These are phyloP conservation scores for Candida glucosophila DNA, from an alignment of 1,139 yeast genomes.

Conservation along the genomic window DNA sequence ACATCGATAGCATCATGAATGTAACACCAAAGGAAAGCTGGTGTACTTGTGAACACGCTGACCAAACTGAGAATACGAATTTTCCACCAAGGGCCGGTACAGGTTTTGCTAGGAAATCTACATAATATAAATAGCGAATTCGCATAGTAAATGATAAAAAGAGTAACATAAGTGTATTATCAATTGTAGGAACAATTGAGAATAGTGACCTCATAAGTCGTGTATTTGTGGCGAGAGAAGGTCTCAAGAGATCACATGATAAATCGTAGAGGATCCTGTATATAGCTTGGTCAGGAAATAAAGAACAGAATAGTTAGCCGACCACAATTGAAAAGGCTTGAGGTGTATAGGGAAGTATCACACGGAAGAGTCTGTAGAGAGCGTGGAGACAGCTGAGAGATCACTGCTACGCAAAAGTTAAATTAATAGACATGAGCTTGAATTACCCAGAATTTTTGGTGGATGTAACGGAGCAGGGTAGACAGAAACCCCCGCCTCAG, in stretches of 20 bases:
- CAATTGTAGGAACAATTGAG: too few species aligned
- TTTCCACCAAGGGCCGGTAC: constrained; percentile 41
- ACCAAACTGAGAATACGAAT: constrained; percentile 6
- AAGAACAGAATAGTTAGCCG: too few species aligned
- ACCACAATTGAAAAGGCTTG: too few species aligned
- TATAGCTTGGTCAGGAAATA: background rate
- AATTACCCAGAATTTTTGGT: constrained; percentile 32
- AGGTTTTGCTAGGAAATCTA: constrained; percentile 23
- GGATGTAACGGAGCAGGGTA: constrained; percentile 1
- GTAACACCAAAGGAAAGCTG: constrained; percentile 25
- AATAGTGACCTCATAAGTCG: too few species aligned
- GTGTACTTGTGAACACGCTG: constrained; percentile 19
- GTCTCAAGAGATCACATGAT: background rate
- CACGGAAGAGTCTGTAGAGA: too few species aligned
- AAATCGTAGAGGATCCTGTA: background rate
- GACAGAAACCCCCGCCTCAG: constrained; percentile 1
- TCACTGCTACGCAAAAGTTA: background rate
- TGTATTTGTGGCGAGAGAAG: too few species aligned
- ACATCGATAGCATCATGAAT: constrained; percentile 33
- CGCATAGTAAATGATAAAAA: too few species aligned
- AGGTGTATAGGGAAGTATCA: too few species aligned
- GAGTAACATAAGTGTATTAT: too few species aligned
- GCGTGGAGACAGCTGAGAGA: too few species aligned
- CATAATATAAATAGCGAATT: constrained; percentile 21
- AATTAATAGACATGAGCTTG: constrained; percentile 22